Conservation (phyloP, 257 asterid genomes). For the Avicennia marina region DNA sequence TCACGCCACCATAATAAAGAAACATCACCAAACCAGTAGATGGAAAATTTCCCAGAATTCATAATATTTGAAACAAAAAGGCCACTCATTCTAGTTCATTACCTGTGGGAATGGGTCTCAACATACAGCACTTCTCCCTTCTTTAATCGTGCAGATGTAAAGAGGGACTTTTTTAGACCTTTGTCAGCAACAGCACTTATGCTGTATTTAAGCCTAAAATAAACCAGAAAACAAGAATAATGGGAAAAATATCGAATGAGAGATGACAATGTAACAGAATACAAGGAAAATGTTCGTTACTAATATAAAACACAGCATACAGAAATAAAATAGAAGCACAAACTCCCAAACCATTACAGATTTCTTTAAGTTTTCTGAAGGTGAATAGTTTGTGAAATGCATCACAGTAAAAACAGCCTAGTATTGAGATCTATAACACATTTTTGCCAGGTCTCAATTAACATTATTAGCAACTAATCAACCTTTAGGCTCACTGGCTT, state of each 20-base stretch:
- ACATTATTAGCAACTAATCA: too few species aligned
- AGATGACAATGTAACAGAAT: background rate
- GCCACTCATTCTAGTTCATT: constrained; percentile 8
- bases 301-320: too few species aligned
- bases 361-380: too few species aligned
- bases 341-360: too few species aligned
- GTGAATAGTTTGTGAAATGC: too few species aligned
- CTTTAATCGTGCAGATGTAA: constrained; percentile 92
- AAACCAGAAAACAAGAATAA: constrained; percentile 19
- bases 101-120: constrained; percentile 85
- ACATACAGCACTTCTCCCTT: constrained; percentile 90
- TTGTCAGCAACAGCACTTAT: constrained; percentile 94
- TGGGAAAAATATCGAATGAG: background rate
- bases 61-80: too few species aligned
- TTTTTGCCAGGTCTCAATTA: too few species aligned
- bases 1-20: background rate
- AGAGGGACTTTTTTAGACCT: constrained; percentile 71
- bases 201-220: constrained; percentile 85
- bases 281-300: background rate
- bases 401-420: too few species aligned
- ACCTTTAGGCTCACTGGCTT: too few species aligned
- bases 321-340: too few species aligned
- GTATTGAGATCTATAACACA: too few species aligned
- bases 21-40: constrained; percentile 5
- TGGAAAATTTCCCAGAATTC: background rate